phyloP scores from a whole-genome alignment of 805 yeast genomes.

The Maudiozyma pseudohumilis region DNA sequence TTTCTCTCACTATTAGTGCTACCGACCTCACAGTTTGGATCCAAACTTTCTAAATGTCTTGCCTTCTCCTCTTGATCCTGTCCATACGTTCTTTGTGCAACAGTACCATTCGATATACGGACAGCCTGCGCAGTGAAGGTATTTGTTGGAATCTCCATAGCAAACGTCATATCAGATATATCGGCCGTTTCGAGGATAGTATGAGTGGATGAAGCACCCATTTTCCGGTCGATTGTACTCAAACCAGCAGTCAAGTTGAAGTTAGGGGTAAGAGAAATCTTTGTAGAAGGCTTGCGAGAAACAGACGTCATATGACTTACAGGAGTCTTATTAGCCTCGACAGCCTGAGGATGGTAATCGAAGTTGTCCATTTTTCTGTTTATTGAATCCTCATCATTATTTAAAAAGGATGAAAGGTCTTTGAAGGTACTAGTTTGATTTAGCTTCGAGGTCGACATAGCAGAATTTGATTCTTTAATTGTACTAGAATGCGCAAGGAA shows the following conservation, averaged over 20 bases:
- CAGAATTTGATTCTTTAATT: conserved; percentile 12
- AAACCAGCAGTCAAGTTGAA: conserved; percentile 2
- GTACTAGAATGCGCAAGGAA: conserved; percentile 25
- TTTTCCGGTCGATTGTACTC: background rate
- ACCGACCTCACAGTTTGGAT: background rate
- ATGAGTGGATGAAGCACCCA: background rate
- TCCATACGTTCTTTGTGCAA: background rate
- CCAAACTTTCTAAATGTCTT: background rate
- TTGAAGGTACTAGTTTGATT: conserved; percentile 23
- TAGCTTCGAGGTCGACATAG: conserved; percentile 18
- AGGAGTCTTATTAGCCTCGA: background rate
- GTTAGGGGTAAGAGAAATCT: conserved; percentile 3
- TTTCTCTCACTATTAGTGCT: background rate
- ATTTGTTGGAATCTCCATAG: conserved; percentile 23
- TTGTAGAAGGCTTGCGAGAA: conserved; percentile 12
- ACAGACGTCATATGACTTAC: conserved; percentile 1
- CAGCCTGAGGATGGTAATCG: background rate
- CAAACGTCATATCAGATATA: conserved; percentile 24
- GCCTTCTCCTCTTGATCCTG: background rate
- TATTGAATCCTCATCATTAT: background rate
- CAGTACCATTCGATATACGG: conserved; percentile 14
- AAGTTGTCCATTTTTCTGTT: background rate
- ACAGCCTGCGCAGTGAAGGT: conserved; percentile 25
- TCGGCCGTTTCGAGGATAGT: conserved; percentile 5
- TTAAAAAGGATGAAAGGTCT: conserved; percentile 18